Base-by-base conservation (phyloP, 2,329 filamentous ascomycete species). In the Penicillium concentricum region DNA sequence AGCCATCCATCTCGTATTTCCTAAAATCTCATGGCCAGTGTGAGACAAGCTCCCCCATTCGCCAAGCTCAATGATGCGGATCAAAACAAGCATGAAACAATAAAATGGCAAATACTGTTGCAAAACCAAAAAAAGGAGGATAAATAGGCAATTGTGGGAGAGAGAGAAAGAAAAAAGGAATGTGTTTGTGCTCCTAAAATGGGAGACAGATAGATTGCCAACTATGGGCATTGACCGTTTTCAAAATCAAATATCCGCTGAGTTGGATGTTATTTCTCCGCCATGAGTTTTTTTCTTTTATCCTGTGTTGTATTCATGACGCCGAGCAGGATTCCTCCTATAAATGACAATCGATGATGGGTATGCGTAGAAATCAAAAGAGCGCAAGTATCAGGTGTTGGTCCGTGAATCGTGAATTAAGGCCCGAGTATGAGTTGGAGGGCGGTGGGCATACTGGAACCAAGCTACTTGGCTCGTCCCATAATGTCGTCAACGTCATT, bases 401-500 rank as follows among this genome's bases (percentile, higher is more conserved):
- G 38, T 59, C 48, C 62, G 50, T 67, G 57, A 66, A 54, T 66
- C 63, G 61, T 66, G 54, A 65, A 44, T 38, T 39, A 38, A 46
- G 51, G 51, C 52, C 52, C 39, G n/a, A n/a, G 20, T 32, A 18
- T 35, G 44, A n/a, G 30, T 35, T 34, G 20, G 5, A 42, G 30
- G 52, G 49, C 26, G 10, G 20, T 45, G 41, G n/a, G 41, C 43
- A 18, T 59, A 26, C 35, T 53, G 18, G 35, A 45, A 30, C 16
- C 15, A 26, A 15, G 18, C 15, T 70, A 71, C 32, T 69, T 67
- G 22, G 66, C 73, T 54, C 75, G 72, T 38, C 76, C 83, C 76
- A 93, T 82, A 51, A 92, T 89, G 39, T 82, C 84, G 70, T 96
- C 89, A 66, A 97, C 96, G 68, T 97, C 92, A 53, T 86, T 85